Base-by-base conservation (phyloP, 2,329 filamentous ascomycete species). In the Dryadomyces quercivorus region DNA sequence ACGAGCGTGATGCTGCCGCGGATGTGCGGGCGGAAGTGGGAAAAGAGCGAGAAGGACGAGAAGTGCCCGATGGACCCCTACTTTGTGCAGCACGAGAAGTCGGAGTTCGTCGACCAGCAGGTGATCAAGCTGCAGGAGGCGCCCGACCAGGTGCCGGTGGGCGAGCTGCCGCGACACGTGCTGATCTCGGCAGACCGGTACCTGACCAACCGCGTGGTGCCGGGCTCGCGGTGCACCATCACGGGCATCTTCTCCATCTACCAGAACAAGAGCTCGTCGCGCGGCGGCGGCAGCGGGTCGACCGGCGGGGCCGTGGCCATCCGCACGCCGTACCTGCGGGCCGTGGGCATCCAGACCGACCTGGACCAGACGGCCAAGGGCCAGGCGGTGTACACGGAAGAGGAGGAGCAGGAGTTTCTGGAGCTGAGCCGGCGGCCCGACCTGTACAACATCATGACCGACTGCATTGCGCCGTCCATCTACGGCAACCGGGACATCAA, bases 221-320 rank as follows among this genome's bases (percentile, higher is more conserved):
- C 93, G 6, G 93, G 93, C 34, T 94, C 92, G 51, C 80, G 92
- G 66, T 98, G 93, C 68, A 95, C 90, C 2, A 79, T 98, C 18
- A 97, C 93, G 81, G 93, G 93, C 20, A 89, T 98, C 38, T 98
- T 96, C 73, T 96, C 92, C 34, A 97, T 97, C 64, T 98, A 96
- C 69, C 89, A 96, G 68, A 86, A 85, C 62, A 97, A 97, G 69
- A 86, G 85, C 44, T 85, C 81, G 45, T 94, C 91, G 69, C 4
- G 6, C 46, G 55, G 54, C 26, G 52, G 55, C 34, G 56, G 55
- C 52, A 86, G 85, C 62, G 82, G 81, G 5, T 80, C 77, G 18
- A 81, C 78, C 2, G 84, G 83, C 52, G 85, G 85, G 2, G 93
- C 93, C 1, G 91, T 97, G 3, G 93, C 93, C 9, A 96, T 98